Conservation (phyloP, 2,329 filamentous ascomycete genomes). For the Phialemoniopsis sp. region DNA sequence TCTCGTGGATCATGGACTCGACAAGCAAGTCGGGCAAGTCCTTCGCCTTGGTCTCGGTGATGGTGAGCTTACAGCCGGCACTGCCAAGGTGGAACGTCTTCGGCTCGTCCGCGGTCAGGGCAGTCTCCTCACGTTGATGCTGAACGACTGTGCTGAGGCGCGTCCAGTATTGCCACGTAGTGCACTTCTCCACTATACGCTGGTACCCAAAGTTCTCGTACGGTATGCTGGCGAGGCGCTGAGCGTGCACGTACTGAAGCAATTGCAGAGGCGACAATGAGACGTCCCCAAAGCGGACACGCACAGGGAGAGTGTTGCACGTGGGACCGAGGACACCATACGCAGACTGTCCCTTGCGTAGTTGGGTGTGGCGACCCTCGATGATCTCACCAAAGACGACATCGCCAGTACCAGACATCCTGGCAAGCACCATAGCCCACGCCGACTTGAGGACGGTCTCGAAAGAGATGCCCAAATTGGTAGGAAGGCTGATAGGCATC, state of each 20-base stretch:
- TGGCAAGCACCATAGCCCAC: slow-evolving; percentile 52
- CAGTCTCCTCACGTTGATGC: slow-evolving; percentile 38
- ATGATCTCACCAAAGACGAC: slow-evolving; percentile 54
- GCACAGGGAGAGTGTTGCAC: slow-evolving; percentile 41
- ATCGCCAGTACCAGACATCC: slow-evolving; percentile 41
- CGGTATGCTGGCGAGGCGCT: slow-evolving; percentile 40
- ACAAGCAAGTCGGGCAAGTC: slow-evolving; percentile 42
- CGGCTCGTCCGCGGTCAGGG: slow-evolving; percentile 24
- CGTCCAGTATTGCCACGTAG: slow-evolving; percentile 48
- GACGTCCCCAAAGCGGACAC: slow-evolving; percentile 38
- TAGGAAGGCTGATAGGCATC: slow-evolving; percentile 32
- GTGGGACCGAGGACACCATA: slow-evolving; percentile 40
- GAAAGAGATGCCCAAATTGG: slow-evolving; percentile 40
- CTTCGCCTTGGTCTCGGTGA: slow-evolving; percentile 32
- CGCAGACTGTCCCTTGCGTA: slow-evolving; percentile 51
- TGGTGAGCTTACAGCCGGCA: slow-evolving; percentile 37
- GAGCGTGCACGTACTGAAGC: slow-evolving; percentile 42
- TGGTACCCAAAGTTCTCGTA: slow-evolving; percentile 47
- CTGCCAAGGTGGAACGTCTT: slow-evolving; percentile 38
- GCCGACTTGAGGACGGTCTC: slow-evolving; percentile 53
- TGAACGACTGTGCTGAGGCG: slow-evolving; percentile 51
- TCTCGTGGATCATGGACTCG: slow-evolving; percentile 29
- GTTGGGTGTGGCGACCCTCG: slow-evolving; percentile 38
- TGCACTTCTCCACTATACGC: slow-evolving; percentile 49
- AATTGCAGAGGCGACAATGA: slow-evolving; percentile 43